These are phyloP conservation scores for Syzygium grande DNA, from an alignment of 345 rosid species.

Conservation along the genomic window DNA sequence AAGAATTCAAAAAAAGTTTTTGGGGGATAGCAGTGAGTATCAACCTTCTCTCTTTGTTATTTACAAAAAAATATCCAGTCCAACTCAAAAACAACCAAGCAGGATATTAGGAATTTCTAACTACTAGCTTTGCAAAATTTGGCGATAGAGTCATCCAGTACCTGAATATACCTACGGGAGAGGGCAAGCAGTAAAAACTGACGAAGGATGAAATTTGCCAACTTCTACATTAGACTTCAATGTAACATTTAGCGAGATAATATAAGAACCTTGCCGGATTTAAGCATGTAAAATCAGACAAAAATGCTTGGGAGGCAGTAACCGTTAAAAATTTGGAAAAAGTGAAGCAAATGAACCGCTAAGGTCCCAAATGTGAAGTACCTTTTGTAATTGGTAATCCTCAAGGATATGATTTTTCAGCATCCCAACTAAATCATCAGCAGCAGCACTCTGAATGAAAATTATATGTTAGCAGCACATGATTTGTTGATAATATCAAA, in stretches of 20 bases:
- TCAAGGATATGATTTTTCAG: conserved; percentile 60
- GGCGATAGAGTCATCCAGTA: neutral
- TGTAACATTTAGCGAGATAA: neutral
- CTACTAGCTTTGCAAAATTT: neutral
- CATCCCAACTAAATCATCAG: conserved; percentile 52
- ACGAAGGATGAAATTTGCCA: neutral
- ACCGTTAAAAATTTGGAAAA: neutral
- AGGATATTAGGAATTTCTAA: neutral
- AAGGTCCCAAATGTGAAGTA: conserved; percentile 8
- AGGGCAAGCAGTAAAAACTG: neutral
- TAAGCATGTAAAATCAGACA: neutral
- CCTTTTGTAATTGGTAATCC: conserved; percentile 78
- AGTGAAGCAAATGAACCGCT: neutral
- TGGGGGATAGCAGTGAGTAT: neutral
- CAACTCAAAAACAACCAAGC: neutral
- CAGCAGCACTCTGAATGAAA: conserved; percentile 61
- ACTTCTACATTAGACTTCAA: neutral
- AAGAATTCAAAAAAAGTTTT: too few relatives aligned
- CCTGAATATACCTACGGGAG: neutral
- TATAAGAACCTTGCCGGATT: neutral
- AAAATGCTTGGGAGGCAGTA: neutral
- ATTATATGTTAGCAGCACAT: neutral
- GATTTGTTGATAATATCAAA: neutral
- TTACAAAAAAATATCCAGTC: neutral
- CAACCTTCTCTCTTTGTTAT: neutral